Evolutionary conservation across 1,284 basidiomycete species (phyloP), one percentile per base, ranked within the genome.

Genomic region (Acaromyces ingoldii): DNA sequence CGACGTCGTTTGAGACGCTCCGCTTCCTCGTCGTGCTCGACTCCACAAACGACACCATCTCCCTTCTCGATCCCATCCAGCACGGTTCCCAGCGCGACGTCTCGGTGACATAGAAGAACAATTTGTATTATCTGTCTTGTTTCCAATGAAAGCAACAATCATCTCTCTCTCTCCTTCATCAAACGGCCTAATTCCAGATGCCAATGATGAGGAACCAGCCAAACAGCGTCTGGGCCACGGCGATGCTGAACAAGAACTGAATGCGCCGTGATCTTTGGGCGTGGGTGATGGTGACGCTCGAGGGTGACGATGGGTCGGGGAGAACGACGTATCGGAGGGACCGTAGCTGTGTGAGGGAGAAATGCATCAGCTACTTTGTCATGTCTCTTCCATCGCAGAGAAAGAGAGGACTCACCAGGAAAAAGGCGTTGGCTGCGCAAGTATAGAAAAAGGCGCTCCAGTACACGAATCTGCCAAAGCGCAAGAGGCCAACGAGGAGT

Each of bases 321-420:
- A 96, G 82, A 43, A 95, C 84, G 48, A 95, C 85, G 37, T 89
- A 89, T 51, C 91, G 88, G 24, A 97, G 81, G 3, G 91, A 92
- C 48, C 91, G 89, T 34, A 91, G 83, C 89, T 91, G 69, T 28
- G 4, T 21, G 22, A 26, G 21, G 33, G 22, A 19, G 26, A 24
- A 30, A 17, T 25, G 11, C 49, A 3, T 3, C 44, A 6, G n/a
- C 25, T 15, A n/a, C 39, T 47, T 47, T 6, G 10, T 7, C 28
- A 6, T 7, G 11, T 2, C 33, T 34, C 33, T 34, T 34, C 33
- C 13, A 34, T 11, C 19, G 11, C 13, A 13, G 19, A 15, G n/a
- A 24, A 21, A 51, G 21, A 6, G 33, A 15, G 48, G 45, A 43
- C 65, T 60, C 67, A 91, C 89, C 43, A 96, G 79, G 82, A 98